Evolutionary conservation across 495 filamentous ascomycete species (phyloP).

Genomic region (Gamarada debralockiae): DNA sequence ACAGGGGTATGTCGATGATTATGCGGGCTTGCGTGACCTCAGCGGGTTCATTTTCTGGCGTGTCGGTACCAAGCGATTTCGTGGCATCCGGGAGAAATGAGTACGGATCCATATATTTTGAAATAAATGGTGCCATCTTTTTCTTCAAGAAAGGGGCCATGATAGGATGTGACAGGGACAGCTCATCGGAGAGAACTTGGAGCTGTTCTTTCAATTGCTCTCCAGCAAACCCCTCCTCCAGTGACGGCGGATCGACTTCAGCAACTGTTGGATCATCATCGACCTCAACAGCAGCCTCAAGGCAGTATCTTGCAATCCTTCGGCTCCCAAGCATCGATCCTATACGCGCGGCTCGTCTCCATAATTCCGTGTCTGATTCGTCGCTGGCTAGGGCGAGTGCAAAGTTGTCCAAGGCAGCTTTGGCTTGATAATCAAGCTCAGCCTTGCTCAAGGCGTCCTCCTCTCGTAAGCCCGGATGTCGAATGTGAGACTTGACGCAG

Average conservation of each 20-base stretch:
- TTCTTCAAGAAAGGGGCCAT: slow-evolving; percentile 61
- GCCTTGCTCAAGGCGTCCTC: slow-evolving; percentile 32
- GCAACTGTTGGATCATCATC: slow-evolving; percentile 71
- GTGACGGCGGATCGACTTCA: slow-evolving; percentile 68
- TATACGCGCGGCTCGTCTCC: slow-evolving; percentile 80
- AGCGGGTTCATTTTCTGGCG: slow-evolving; percentile 15
- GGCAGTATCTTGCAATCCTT: slow-evolving; percentile 76
- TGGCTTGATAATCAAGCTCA: slow-evolving; percentile 36
- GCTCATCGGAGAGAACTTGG: slow-evolving; percentile 62
- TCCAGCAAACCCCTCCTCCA: slow-evolving; percentile 82
- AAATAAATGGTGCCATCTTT: slow-evolving; percentile 57
- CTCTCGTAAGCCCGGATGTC: slow-evolving; percentile 28
- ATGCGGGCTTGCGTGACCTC: slow-evolving; percentile 21
- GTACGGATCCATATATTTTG: slow-evolving; percentile 68
- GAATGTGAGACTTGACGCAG: slow-evolving; percentile 47
- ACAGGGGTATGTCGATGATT: slow-evolving; percentile 12
- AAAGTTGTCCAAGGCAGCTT: slow-evolving; percentile 57
- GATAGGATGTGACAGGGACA: slow-evolving; percentile 63
- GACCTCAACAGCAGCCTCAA: slow-evolving; percentile 86
- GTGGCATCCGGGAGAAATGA: slow-evolving; percentile 64
- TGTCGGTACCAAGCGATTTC: slow-evolving; percentile 1
- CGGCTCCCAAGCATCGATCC: slow-evolving; percentile 70
- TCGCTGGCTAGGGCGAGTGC: slow-evolving; percentile 79
- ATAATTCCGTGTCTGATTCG: slow-evolving; percentile 90
- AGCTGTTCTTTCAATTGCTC: slow-evolving; percentile 71